These are phyloP conservation scores for Aspergillus diversus DNA, from an alignment of 495 filamentous ascomycete species.

Conservation along the genomic window DNA sequence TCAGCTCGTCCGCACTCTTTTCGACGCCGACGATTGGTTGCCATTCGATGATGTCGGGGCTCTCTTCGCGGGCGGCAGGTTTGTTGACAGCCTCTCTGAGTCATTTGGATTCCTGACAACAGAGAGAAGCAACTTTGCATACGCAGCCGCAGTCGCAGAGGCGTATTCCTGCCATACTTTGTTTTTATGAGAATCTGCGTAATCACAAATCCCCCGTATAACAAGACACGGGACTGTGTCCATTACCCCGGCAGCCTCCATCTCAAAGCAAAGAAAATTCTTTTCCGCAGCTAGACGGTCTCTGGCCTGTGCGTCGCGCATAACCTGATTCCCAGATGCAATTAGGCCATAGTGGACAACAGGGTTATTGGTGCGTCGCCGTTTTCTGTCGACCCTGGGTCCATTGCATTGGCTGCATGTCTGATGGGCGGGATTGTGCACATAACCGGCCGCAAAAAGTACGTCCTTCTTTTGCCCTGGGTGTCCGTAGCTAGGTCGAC, in stretches of 20 bases:
- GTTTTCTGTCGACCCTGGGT: neutral
- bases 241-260: conserved; percentile 51
- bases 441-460: conserved; percentile 33
- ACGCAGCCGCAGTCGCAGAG: conserved; percentile 38
- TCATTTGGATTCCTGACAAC: neutral
- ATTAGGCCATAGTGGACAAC: conserved; percentile 26
- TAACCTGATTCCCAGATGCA: conserved; percentile 24
- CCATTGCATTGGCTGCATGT: neutral
- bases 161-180: conserved; percentile 42
- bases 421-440: conserved; percentile 15
- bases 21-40: too few species aligned
- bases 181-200: conserved; percentile 43
- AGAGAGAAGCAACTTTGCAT: conserved; percentile 29
- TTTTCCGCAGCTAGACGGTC: conserved; percentile 21
- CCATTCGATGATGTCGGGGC: too few species aligned
- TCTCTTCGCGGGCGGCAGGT: too few species aligned
- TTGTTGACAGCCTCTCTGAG: too few species aligned
- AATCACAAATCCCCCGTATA: conserved; percentile 41
- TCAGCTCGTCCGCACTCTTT: too few species aligned
- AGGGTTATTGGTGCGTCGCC: neutral
- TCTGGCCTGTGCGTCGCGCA: conserved; percentile 17
- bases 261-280: conserved; percentile 47
- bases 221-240: conserved; percentile 32
- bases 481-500: conserved; percentile 21
- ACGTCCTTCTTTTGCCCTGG: conserved; percentile 27